phyloP scores from a whole-genome alignment of 179 eudicot species.

The Corrigiola litoralis region DNA sequence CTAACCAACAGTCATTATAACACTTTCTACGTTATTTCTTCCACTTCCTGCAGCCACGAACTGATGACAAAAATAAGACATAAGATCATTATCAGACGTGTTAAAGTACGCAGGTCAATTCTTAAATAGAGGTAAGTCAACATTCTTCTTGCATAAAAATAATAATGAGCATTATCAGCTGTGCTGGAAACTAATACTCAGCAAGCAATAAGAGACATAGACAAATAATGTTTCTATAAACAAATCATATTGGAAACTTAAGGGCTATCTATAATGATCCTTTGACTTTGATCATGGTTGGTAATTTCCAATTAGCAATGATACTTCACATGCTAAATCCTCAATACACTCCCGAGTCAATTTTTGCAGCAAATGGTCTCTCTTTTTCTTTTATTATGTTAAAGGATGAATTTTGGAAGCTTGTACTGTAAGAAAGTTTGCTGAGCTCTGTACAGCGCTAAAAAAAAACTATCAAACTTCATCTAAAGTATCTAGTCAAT shows the following conservation, averaged over 20 bases:
- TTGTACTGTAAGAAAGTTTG: background rate
- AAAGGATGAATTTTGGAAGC: background rate
- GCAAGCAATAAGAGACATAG: background rate
- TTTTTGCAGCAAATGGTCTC: background rate
- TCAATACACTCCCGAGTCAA: background rate
- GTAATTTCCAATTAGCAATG: background rate
- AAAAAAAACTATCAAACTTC: no score
- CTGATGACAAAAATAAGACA: background rate
- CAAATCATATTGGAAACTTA: no score
- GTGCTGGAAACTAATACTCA: background rate
- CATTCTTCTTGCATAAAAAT: background rate
- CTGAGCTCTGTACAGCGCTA: no score
- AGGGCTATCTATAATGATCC: no score
- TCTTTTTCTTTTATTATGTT: no score
- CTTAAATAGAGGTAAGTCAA: background rate
- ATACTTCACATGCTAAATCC: background rate
- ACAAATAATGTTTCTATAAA: background rate
- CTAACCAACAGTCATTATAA: background rate
- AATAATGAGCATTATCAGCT: background rate
- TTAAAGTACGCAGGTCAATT: background rate
- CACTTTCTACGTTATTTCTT: background rate
- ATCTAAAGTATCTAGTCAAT: no score
- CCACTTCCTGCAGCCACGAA: background rate
- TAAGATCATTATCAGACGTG: conserved; percentile 9
- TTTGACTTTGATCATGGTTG: background rate